These are phyloP conservation scores for Crotalaria pallida DNA, from an alignment of 306 rosid species.

Conservation along the genomic window DNA sequence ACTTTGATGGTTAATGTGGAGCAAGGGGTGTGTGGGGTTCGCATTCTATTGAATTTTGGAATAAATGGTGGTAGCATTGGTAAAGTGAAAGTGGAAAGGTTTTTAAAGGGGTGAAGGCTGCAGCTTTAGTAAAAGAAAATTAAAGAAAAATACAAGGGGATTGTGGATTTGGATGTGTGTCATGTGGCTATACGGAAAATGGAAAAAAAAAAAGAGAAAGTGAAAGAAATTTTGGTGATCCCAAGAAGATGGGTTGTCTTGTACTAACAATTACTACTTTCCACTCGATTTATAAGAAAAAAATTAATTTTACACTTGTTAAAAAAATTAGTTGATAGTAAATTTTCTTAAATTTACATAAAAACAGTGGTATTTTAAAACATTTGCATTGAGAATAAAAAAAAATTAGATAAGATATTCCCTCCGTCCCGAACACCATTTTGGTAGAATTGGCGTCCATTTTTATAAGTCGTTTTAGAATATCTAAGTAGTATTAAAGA, in stretches of 20 bases:
- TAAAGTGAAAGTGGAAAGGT: conserved; percentile 32
- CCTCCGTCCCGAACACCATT: too few species aligned
- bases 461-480: too few species aligned
- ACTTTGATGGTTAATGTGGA: neutral
- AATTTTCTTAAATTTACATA: too few species aligned
- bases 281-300: too few species aligned
- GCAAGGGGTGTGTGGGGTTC: neutral
- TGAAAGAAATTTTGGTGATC: conserved; percentile 58
- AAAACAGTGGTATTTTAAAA: too few species aligned
- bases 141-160: conserved; percentile 24
- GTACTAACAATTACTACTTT: too few species aligned
- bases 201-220: conserved; percentile 34
- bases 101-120: conserved; percentile 28
- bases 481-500: too few species aligned
- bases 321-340: too few species aligned
- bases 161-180: conserved; percentile 29
- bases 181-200: conserved; percentile 16
- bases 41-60: conserved; percentile 16
- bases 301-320: too few species aligned
- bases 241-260: conserved; percentile 51
- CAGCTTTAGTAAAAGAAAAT: conserved; percentile 72
- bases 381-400: too few species aligned
- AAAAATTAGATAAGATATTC: too few species aligned
- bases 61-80: conserved; percentile 20
- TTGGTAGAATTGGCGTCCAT: too few species aligned